Base-by-base conservation (phyloP, 1,139 yeast genomes). In the Waltiozyma sp. region DNA sequence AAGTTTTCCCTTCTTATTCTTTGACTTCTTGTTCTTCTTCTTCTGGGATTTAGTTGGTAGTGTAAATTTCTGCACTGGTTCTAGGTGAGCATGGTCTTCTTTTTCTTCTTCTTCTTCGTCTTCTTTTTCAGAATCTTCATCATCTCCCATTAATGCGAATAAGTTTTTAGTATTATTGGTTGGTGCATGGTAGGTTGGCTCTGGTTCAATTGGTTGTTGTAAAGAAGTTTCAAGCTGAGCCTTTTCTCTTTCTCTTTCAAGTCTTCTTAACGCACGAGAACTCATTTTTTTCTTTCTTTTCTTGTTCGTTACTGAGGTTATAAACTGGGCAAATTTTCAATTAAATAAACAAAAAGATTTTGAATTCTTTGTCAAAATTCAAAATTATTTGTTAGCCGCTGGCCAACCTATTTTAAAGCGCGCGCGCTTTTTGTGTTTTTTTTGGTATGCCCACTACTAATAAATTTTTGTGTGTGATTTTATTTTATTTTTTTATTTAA, bases 181-280 rank as follows among this genome's bases (percentile, higher is more conserved):
- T 31, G 34, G 34, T 4, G 34, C 34, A n/a, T 49, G 55, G 11
- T 49, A 57, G 4, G 61, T 67, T 4, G 54, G 62, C 2, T 63
- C 69, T 1, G 60, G 66, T 4, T 61, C 73, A 4, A 60, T 73
- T 38, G 63, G 67, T 47, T 43, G 41, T 21, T 8, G 23, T 23
- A 14, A 18, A 18, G 36, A 15, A 19, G n/a, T n/a, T n/a, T n/a
- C n/a, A n/a, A n/a, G n/a, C n/a, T n/a, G 37, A 15, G 28, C 23
- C 19, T 40, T 41, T 28, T 68, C 71, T 43, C 64, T 65, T 47
- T 70, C 69, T 49, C 63, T 66, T 49, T 71, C 69, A 13, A 78
- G 62, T 48, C 74, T 70, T 52, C 74, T 71, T 45, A 81, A 62
- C 9, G 83, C 84, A 57, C 88, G 70, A 2, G 83, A 76, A 66